Base-by-base conservation (phyloP, 768 basidiomycete species). In the Russula sp. region DNA sequence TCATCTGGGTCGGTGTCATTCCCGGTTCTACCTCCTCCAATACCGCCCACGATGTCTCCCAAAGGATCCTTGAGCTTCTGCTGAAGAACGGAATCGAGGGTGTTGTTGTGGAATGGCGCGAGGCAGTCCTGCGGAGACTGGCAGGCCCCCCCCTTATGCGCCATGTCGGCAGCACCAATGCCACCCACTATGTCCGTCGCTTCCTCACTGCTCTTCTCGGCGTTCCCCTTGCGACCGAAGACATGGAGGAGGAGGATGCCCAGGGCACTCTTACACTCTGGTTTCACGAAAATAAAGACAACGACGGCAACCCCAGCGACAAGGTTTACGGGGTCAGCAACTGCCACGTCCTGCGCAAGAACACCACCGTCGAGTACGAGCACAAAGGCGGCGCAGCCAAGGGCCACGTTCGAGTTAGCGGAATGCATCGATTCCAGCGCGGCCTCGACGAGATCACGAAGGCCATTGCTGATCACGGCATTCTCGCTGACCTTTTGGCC, bases 71-170 rank as follows among this genome's bases (percentile, higher is more conserved):
- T 14, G 1, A 32, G 0, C 52, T 66, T 39, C 62, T 66, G 2
- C 3, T 1, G 49, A 22, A 44, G 18, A 22, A 59, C 20, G 57
- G 54, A 47, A 48, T 59, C 16, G 42, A 66, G 27, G 65, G 16
- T 27, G 57, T 9, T 4, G 62, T 63, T 0, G 57, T 66, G 9
- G 65, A 66, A 59, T 63, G 62, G 65, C 9, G 31, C 4, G 65
- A 63, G 57, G 61, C 39, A 0, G 56, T 55, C 52, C 2, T 22
- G 35, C 45, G 56, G 61, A 66, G n/a, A 47, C 34, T 62, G 0
- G 22, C 32, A 47, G 44, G 44, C 8, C 20, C 44, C 4, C n/a
- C 55, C 3, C 31, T 55, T 8, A 40, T 55, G 40, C 22, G 14
- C 7, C 40, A 42, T 44, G 54, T n/a, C 40, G 16, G 2, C 40